Percentiles rank a stretch among this genome's conserved stretches.
phyloP scores from a whole-genome alignment of 495 filamentous ascomycete genomes.

The Hyaloscypha finlandica region DNA sequence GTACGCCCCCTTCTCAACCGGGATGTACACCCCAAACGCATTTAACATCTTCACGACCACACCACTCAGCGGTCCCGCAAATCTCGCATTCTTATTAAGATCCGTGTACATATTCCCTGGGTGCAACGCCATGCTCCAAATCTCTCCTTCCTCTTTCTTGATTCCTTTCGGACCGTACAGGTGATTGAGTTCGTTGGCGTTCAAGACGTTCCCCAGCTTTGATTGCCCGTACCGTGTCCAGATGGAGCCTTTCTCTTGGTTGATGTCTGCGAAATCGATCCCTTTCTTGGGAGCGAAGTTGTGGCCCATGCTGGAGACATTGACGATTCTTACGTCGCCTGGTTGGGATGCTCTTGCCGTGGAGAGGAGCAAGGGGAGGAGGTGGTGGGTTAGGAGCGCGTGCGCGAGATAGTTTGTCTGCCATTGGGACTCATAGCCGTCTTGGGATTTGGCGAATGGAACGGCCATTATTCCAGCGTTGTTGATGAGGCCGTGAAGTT shows the following conservation, averaged over 20 bases:
- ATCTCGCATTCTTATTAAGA: background rate
- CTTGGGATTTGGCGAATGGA: slow-evolving; percentile 21
- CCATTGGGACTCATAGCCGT: slow-evolving; percentile 49
- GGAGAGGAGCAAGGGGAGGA: slow-evolving; percentile 31
- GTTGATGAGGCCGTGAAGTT: slow-evolving; percentile 33
- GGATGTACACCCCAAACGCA: slow-evolving; percentile 4
- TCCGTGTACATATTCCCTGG: slow-evolving; percentile 3
- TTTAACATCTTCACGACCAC: slow-evolving; percentile 20
- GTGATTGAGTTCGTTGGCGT: background rate
- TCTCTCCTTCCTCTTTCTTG: background rate
- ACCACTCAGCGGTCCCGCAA: background rate
- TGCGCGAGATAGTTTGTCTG: slow-evolving; percentile 53
- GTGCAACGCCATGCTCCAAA: background rate
- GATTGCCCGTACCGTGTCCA: slow-evolving; percentile 26
- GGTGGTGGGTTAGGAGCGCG: slow-evolving; percentile 46
- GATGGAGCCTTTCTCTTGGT: slow-evolving; percentile 2
- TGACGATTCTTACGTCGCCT: slow-evolving; percentile 12
- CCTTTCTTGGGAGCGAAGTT: background rate
- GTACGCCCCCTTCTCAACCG: slow-evolving; percentile 23
- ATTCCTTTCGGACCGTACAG: background rate
- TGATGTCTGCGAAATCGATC: slow-evolving; percentile 16
- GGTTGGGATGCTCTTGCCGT: background rate
- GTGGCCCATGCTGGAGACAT: slow-evolving; percentile 14
- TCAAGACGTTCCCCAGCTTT: slow-evolving; percentile 29
- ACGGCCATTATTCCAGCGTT: slow-evolving; percentile 27